These are phyloP conservation scores for Camellia granthamiana DNA, from an alignment of 148 eudicot genomes.

Conservation along the genomic window DNA sequence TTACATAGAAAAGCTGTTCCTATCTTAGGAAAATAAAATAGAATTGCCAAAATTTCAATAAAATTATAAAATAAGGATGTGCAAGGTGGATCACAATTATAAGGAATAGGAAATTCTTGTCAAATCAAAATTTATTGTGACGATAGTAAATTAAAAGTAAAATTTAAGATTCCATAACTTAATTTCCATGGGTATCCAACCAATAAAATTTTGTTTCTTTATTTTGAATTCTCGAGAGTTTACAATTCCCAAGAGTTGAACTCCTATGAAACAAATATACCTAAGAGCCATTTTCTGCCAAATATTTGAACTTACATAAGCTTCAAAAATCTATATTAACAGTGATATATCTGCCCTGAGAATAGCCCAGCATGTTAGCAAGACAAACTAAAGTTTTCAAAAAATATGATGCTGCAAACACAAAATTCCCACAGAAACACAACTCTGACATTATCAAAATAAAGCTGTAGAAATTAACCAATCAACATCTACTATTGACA, in stretches of 20 bases:
- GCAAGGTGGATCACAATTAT: no score
- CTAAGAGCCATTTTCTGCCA: background rate
- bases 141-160: no score
- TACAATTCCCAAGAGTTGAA: background rate
- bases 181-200: background rate
- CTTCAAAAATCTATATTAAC: background rate
- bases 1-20: no score
- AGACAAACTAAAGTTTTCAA: background rate
- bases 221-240: background rate
- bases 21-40: no score
- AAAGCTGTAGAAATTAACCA: background rate
- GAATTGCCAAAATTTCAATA: no score
- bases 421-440: conserved; percentile 2
- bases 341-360: background rate
- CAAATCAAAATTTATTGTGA: no score
- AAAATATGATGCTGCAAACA: background rate
- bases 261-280: background rate
- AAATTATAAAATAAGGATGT: no score
- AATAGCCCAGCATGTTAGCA: background rate
- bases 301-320: background rate
- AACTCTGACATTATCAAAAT: background rate
- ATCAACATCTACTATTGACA: background rate
- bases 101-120: no score
- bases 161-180: background rate
- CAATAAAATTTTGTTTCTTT: background rate